Conservation (phyloP, 495 filamentous ascomycete species). For the Neurospora sp. region DNA sequence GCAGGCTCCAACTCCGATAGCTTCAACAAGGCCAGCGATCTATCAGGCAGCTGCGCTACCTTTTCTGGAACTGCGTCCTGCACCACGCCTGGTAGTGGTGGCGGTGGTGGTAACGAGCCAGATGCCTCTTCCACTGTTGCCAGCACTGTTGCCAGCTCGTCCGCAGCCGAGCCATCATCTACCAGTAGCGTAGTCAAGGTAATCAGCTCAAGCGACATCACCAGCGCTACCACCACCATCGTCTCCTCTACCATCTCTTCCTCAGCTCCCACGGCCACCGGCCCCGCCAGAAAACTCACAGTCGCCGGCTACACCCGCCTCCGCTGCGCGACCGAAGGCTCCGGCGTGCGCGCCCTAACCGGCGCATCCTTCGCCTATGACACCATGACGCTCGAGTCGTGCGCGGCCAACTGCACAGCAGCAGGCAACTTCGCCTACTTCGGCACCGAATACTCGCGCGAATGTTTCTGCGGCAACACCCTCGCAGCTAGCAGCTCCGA, state of each 20-base stretch:
- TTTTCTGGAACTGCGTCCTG: constrained; percentile 21
- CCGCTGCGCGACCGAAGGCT: constrained; percentile 39
- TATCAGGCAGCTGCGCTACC: constrained; percentile 30
- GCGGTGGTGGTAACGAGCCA: constrained; percentile 4
- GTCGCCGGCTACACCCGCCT: constrained; percentile 34
- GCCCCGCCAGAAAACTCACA: constrained; percentile 18
- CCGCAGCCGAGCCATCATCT: neutral
- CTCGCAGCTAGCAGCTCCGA: constrained; percentile 29
- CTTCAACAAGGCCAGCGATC: constrained; percentile 31
- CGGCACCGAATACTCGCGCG: constrained; percentile 40
- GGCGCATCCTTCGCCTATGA: constrained; percentile 33
- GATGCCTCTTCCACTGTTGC: constrained; percentile 16
- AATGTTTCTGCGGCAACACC: constrained; percentile 44
- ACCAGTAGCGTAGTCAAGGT: neutral
- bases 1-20: constrained; percentile 30
- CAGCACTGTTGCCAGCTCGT: neutral
- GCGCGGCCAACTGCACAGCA: constrained; percentile 31
- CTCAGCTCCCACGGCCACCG: constrained; percentile 15
- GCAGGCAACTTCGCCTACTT: constrained; percentile 31
- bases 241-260: constrained; percentile 6
- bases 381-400: constrained; percentile 40
- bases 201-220: constrained; percentile 5
- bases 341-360: constrained; percentile 28
- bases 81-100: neutral
- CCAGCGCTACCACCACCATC: neutral